Percentiles rank a stretch among this genome's conserved stretches.
phyloP scores from a whole-genome alignment of 768 basidiomycete species.

The Leccinum boreale region DNA sequence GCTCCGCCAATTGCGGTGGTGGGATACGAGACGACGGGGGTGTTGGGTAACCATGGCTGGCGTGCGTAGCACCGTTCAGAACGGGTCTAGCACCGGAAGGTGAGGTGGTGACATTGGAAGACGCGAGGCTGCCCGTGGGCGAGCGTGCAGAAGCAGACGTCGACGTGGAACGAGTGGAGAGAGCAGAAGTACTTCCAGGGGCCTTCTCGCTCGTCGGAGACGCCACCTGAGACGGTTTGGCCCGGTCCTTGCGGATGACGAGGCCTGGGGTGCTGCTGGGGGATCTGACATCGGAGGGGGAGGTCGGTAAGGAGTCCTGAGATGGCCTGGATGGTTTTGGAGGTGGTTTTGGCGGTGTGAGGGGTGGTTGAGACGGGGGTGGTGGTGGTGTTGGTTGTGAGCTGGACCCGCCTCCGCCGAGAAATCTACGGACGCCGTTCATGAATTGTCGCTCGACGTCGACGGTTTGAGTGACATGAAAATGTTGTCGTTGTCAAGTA shows the following conservation, averaged over 20 bases:
- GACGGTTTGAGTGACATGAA: conserved; percentile 19
- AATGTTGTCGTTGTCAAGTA: conserved; percentile 9
- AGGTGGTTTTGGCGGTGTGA: conserved; percentile 27
- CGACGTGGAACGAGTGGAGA: conserved; percentile 23
- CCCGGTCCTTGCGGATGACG: conserved; percentile 53
- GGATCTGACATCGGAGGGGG: conserved; percentile 25
- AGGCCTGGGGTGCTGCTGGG: conserved; percentile 31
- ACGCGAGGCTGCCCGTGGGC: conserved; percentile 23
- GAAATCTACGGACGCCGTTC: conserved; percentile 72
- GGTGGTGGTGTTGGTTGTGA: conserved; percentile 28
- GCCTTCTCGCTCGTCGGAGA: conserved; percentile 24
- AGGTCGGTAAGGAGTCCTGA: conserved; percentile 35
- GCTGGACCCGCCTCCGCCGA: conserved; percentile 42
- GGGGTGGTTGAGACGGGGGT: conserved; percentile 11
- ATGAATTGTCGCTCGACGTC: conserved; percentile 35
- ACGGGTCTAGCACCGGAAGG: conserved; percentile 18
- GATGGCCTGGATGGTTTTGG: conserved; percentile 47
- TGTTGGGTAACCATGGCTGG: conserved; percentile 31
- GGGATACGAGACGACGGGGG: conserved; percentile 38
- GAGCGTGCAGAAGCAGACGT: conserved; percentile 18
- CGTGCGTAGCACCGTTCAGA: conserved; percentile 5
- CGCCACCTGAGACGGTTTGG: conserved; percentile 27
- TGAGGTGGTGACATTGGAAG: conserved; percentile 17
- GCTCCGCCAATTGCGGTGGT: conserved; percentile 29
- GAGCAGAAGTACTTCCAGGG: conserved; percentile 25